phyloP scores from a whole-genome alignment of 768 basidiomycete genomes.

The Antrodiella citrinella region DNA sequence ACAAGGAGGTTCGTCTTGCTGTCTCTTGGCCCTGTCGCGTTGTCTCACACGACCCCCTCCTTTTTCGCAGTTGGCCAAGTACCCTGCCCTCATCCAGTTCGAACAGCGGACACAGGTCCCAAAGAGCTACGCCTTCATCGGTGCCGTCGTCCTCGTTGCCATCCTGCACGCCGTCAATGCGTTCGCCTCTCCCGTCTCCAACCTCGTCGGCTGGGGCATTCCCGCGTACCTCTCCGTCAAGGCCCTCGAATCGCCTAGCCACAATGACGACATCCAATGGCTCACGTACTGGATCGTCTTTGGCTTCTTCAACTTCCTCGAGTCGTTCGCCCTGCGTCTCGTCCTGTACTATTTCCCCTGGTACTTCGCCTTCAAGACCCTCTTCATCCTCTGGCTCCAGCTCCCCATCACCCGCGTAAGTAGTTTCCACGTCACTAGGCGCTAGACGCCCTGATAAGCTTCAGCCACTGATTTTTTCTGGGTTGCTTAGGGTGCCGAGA shows the following conservation, averaged over 20 bases:
- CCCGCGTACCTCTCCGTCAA: slow-evolving; percentile 94
- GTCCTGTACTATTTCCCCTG: slow-evolving; percentile 91
- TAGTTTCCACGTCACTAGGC: slow-evolving; percentile 16
- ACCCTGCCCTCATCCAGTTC: slow-evolving; percentile 73
- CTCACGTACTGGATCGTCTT: slow-evolving; percentile 97
- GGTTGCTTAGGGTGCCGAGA: slow-evolving; percentile 70
- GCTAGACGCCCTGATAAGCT: slow-evolving; percentile 1
- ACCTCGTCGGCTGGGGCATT: slow-evolving; percentile 89
- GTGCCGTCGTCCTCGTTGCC: slow-evolving; percentile 54
- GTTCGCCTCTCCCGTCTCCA: slow-evolving; percentile 86
- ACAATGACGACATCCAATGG: slow-evolving; percentile 90
- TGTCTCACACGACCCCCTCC: slow-evolving; percentile 14
- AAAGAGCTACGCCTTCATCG: slow-evolving; percentile 84
- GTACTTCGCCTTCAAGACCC: slow-evolving; percentile 91
- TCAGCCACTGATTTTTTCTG: slow-evolving; percentile 2
- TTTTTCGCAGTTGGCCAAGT: slow-evolving; percentile 62
- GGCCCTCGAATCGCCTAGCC: slow-evolving; percentile 81
- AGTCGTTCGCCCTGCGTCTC: slow-evolving; percentile 73
- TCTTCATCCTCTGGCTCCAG: slow-evolving; percentile 90
- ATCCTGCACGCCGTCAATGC: slow-evolving; percentile 83
- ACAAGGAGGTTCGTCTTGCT: slow-evolving; percentile 76
- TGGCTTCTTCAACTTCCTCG: slow-evolving; percentile 88
- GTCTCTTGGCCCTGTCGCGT: background rate
- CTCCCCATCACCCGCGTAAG: slow-evolving; percentile 77
- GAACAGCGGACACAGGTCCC: slow-evolving; percentile 91